Percentiles rank a stretch among this genome's conserved stretches.
These are phyloP conservation scores for Strigomonas galati DNA, from an alignment of 208 protist genomes.

Conservation along the genomic window DNA sequence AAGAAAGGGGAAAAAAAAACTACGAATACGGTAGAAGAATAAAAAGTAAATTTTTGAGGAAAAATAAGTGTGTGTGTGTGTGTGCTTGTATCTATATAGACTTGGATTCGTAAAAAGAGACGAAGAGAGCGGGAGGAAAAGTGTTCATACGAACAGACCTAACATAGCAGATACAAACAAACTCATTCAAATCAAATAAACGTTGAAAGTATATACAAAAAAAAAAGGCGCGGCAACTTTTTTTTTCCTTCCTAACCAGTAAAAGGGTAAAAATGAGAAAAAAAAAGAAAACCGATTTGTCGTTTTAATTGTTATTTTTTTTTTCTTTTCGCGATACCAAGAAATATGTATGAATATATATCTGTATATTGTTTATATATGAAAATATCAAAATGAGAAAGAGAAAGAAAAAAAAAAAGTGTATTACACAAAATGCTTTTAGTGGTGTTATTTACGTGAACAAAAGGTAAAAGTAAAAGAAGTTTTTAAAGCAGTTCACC, in stretches of 20 bases:
- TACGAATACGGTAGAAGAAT: not conserved
- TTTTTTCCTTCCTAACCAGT: too few relatives aligned
- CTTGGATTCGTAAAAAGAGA: too few relatives aligned
- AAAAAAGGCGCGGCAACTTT: too few relatives aligned
- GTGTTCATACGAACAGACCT: too few relatives aligned
- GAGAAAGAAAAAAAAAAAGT: slow-evolving; percentile 2
- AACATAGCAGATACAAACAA: not conserved
- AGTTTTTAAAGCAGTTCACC: not conserved
- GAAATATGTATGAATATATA: too few relatives aligned
- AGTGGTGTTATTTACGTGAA: not conserved
- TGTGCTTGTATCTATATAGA: too few relatives aligned
- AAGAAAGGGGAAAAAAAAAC: slow-evolving; percentile 1
- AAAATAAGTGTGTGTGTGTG: too few relatives aligned
- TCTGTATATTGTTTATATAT: too few relatives aligned
- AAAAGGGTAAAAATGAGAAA: slow-evolving; percentile 8
- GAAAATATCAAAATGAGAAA: slow-evolving; percentile 3
- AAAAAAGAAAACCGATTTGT: not conserved
- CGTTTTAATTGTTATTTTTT: too few relatives aligned
- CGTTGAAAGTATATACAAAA: slow-evolving; percentile 12
- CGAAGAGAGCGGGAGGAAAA: too few relatives aligned
- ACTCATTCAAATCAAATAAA: slow-evolving; percentile 5
- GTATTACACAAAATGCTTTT: not conserved
- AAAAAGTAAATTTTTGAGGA: not conserved
- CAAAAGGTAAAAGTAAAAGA: slow-evolving; percentile 8
- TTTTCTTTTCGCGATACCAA: too few relatives aligned